Conservation (phyloP, 2,329 filamentous ascomycete species). For the Aspergillus glaucus region DNA sequence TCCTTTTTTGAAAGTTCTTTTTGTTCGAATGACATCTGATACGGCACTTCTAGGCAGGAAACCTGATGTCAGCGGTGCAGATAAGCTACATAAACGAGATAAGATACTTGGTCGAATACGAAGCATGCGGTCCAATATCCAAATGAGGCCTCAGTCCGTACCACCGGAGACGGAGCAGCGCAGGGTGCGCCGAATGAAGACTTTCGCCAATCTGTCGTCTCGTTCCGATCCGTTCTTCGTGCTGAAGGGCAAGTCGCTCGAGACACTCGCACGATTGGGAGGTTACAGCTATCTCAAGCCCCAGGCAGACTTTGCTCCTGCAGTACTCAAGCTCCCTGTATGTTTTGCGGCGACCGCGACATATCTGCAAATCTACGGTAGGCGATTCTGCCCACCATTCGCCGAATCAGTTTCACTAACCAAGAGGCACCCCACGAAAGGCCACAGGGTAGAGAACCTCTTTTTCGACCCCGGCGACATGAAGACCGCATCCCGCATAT, state of each 20-base stretch:
- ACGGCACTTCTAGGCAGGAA: constrained; percentile 1
- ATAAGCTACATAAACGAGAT: constrained; percentile 9
- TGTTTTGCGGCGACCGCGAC: constrained; percentile 37
- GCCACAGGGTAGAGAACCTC: constrained; percentile 20
- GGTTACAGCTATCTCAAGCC: constrained; percentile 35
- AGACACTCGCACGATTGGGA: constrained; percentile 38
- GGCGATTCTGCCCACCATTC: neutral
- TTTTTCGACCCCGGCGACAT: constrained; percentile 32
- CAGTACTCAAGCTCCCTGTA: constrained; percentile 34
- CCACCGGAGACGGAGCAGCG: constrained; percentile 6
- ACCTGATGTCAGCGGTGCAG: constrained; percentile 1
- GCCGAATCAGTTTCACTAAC: neutral
- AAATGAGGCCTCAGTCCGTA: constrained; percentile 14
- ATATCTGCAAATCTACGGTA: constrained; percentile 34
- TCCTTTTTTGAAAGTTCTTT: neutral
- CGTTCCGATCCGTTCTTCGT: constrained; percentile 25
- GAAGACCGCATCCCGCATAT: constrained; percentile 28
- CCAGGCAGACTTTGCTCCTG: constrained; percentile 33
- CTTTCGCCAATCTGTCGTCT: constrained; percentile 27
- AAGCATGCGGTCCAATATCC: constrained; percentile 29
- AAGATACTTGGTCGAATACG: constrained; percentile 26
- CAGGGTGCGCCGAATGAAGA: constrained; percentile 34
- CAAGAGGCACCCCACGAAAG: constrained; percentile 18
- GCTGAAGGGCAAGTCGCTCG: constrained; percentile 31
- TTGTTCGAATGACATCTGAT: neutral